Percentiles rank a stretch among this genome's conserved stretches.
These are phyloP conservation scores for Globisporangium megalacanthum DNA, from an alignment of 352 stramenopile genomes.

Conservation along the genomic window DNA sequence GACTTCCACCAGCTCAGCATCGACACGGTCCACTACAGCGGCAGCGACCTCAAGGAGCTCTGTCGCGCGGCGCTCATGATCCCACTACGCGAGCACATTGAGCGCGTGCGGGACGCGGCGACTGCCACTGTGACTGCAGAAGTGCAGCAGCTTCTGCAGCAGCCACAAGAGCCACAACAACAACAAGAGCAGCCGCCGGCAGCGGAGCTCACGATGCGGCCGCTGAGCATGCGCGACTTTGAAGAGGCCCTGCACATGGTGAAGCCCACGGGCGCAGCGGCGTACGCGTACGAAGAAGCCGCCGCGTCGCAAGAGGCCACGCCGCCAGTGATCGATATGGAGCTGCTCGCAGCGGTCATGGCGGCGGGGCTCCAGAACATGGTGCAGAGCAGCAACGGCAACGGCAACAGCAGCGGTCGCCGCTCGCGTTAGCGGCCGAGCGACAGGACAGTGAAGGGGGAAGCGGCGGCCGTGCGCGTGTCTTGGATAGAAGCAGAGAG, in stretches of 20 bases:
- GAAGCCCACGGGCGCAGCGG: slow-evolving; percentile 70
- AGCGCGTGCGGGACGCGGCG: slow-evolving; percentile 36
- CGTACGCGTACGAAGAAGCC: slow-evolving; percentile 67
- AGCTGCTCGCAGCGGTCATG: slow-evolving; percentile 82
- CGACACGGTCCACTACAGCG: slow-evolving; percentile 91
- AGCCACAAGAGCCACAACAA: too few species aligned
- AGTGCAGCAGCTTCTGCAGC: slow-evolving; percentile 9
- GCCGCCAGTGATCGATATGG: slow-evolving; percentile 53
- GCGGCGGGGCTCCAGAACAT: slow-evolving; percentile 77
- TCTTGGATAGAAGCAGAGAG: too few species aligned
- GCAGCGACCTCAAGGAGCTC: slow-evolving; percentile 93
- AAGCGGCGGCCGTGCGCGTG: background rate
- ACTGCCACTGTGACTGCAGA: background rate
- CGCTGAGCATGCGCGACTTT: slow-evolving; percentile 79
- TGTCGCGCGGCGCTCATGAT: slow-evolving; percentile 87
- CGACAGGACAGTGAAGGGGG: background rate
- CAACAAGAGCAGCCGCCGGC: too few species aligned
- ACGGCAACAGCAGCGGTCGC: slow-evolving; percentile 9
- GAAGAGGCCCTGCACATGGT: slow-evolving; percentile 83
- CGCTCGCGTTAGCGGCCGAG: slow-evolving; percentile 1
- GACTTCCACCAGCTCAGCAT: slow-evolving; percentile 79
- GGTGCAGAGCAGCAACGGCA: slow-evolving; percentile 50
- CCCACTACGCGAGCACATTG: slow-evolving; percentile 80
- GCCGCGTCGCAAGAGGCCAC: slow-evolving; percentile 30
- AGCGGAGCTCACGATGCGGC: slow-evolving; percentile 43